A percentile compares a stretch with the other conserved stretches of the same genome.
phyloP scores from a whole-genome alignment of 1,284 basidiomycete species.

The Ganoderma lucidum region DNA sequence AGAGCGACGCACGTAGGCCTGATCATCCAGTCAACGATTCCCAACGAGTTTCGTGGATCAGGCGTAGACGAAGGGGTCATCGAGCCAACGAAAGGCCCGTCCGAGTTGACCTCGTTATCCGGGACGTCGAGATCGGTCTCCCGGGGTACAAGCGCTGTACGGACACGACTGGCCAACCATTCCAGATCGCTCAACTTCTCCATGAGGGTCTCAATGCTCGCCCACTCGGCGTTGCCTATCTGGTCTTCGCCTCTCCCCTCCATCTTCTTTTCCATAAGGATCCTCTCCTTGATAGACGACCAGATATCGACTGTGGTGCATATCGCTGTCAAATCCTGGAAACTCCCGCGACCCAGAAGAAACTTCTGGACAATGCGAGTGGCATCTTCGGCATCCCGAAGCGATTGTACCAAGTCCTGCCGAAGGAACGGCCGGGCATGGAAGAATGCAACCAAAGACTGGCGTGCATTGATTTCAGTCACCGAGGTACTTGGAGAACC shows the following conservation, averaged over 20 bases:
- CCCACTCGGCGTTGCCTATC: constrained; percentile 56
- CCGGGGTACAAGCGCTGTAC: constrained; percentile 56
- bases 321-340: constrained; percentile 71
- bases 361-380: constrained; percentile 85
- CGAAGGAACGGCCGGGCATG: constrained; percentile 69
- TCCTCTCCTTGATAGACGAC: constrained; percentile 55
- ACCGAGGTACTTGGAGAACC: constrained; percentile 89
- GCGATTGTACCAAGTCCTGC: constrained; percentile 66
- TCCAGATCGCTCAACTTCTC: constrained; percentile 63
- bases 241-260: constrained; percentile 50
- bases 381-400: constrained; percentile 76
- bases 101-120: constrained; percentile 29
- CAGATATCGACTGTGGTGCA: constrained; percentile 68
- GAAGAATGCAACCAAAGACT: constrained; percentile 85
- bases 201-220: constrained; percentile 62
- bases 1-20: constrained; percentile 67
- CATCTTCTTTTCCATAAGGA: constrained; percentile 63
- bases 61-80: constrained; percentile 25
- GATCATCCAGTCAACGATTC: constrained; percentile 60
- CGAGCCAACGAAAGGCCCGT: not conserved
- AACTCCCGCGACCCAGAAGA: constrained; percentile 72
- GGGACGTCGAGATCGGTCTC: constrained; percentile 28
- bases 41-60: constrained; percentile 32
- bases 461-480: constrained; percentile 75
- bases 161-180: constrained; percentile 67